These are phyloP conservation scores for Asterionellopsis glacialis DNA, from an alignment of 108 stramenopile genomes.

Conservation along the genomic window DNA sequence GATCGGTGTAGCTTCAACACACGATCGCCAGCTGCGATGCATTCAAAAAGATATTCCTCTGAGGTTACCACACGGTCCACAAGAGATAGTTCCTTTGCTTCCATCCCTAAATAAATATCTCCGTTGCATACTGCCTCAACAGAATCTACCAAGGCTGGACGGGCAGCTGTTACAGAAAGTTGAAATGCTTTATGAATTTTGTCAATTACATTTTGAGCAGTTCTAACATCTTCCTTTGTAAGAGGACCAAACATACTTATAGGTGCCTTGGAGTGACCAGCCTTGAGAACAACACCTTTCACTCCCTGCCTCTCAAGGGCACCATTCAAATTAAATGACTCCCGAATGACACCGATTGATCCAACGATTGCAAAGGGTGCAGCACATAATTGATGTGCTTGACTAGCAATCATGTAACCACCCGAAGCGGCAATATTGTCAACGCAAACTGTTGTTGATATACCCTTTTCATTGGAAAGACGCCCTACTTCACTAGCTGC, in stretches of 20 bases:
- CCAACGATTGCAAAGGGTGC: constrained; percentile 85
- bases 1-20: constrained; percentile 55
- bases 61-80: constrained; percentile 75
- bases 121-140: constrained; percentile 64
- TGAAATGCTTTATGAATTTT: constrained; percentile 71
- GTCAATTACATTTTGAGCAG: constrained; percentile 51
- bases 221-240: constrained; percentile 44
- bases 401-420: constrained; percentile 43
- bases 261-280: constrained; percentile 71
- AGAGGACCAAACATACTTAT: constrained; percentile 60
- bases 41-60: constrained; percentile 76
- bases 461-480: constrained; percentile 43
- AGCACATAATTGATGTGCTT: constrained; percentile 56
- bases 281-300: constrained; percentile 59
- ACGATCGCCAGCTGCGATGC: constrained; percentile 59
- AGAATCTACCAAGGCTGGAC: constrained; percentile 45
- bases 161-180: constrained; percentile 34
- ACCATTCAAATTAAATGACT: constrained; percentile 67
- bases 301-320: constrained; percentile 58
- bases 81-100: constrained; percentile 52
- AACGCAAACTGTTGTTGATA: constrained; percentile 39
- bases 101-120: constrained; percentile 52
- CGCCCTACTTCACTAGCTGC: constrained; percentile 67
- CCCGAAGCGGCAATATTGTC: constrained; percentile 20
- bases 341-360: constrained; percentile 67